Conservation (phyloP, 2,329 filamentous ascomycete species). For the Piedraia hortae region DNA sequence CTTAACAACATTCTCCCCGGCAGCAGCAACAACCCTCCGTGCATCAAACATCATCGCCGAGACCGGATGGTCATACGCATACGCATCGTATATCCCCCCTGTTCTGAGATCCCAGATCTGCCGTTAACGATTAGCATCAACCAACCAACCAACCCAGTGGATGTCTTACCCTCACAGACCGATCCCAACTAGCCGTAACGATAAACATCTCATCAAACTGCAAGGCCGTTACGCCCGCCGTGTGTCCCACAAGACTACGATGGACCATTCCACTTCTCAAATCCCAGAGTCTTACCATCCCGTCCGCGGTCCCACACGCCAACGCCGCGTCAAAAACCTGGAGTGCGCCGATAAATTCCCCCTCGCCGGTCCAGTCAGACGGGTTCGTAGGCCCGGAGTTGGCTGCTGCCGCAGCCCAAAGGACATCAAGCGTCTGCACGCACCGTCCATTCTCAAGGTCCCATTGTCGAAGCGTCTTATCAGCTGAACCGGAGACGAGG, state of each 20-base stretch:
- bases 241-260: slow-evolving; percentile 81
- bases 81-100: slow-evolving; percentile 83
- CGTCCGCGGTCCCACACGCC: slow-evolving; percentile 87
- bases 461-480: slow-evolving; percentile 95
- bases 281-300: slow-evolving; percentile 94
- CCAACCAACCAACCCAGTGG: neutral
- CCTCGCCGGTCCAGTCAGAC: slow-evolving; percentile 4
- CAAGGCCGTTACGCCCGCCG: slow-evolving; percentile 72
- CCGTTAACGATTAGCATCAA: slow-evolving; percentile 1
- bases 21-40: slow-evolving; percentile 71
- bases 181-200: slow-evolving; percentile 74
- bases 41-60: slow-evolving; percentile 95
- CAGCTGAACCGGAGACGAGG: slow-evolving; percentile 79
- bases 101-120: slow-evolving; percentile 98
- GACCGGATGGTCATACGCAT: slow-evolving; percentile 74
- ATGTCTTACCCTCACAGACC: slow-evolving; percentile 65
- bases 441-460: slow-evolving; percentile 92
- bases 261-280: slow-evolving; percentile 90
- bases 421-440: slow-evolving; percentile 86
- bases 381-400: slow-evolving; percentile 18
- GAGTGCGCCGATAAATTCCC: slow-evolving; percentile 72
- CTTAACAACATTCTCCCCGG: slow-evolving; percentile 81
- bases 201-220: slow-evolving; percentile 93
- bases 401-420: slow-evolving; percentile 59
- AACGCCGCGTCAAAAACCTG: slow-evolving; percentile 92